Evolutionary conservation across 257 asterid species (phyloP), one percentile per base, ranked within the genome.

Genomic region (Solanum sejunctum): DNA sequence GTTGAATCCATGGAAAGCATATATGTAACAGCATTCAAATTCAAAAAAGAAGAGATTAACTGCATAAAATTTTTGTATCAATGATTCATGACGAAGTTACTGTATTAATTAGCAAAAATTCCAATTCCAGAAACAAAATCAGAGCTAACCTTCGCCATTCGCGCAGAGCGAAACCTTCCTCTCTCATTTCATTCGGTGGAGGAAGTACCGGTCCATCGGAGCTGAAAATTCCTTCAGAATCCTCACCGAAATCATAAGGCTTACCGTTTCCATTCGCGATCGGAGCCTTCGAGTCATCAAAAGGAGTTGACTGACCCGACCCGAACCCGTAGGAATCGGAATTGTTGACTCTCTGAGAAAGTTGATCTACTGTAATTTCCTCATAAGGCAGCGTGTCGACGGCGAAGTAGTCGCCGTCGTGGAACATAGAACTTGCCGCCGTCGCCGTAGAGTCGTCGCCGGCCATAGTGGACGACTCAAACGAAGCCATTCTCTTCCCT

Each of bases 141-240:
- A 32, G 2, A 36, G 21, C 75, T 17, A 49, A 94, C 98, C 98
- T 91, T 83, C 97, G 92, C 99, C 99, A 95, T 86, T 95, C 97
- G 28, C 95, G 95, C 85, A 95, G 93, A 66, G 92, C 97, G 67
- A 85, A 89, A 77, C 98, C 97, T 90, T 95, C 95, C 58, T 95
- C 99, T 17, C 88, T 95, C 97, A 94, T 92, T 85, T 93, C 95
- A 87, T 52, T 85, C 21, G 97, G 97, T 84, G 98, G 97, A 58
- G 94, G 98, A 57, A 95, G 98, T 55, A 93, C 84, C 72, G 98
- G 93, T 10, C 97, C 98, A 72, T 92, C 98, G 51, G 97, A 93
- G 88, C 92, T 91, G 88, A 94, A 95, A 36, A 95, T 57, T 39
- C 93, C 98, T 75, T 94, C 97, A 49, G 94, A 84, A 89, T 36